Evolutionary conservation across 2,329 filamentous ascomycete genomes (phyloP).

Genomic region (Diaporthe sp.): DNA sequence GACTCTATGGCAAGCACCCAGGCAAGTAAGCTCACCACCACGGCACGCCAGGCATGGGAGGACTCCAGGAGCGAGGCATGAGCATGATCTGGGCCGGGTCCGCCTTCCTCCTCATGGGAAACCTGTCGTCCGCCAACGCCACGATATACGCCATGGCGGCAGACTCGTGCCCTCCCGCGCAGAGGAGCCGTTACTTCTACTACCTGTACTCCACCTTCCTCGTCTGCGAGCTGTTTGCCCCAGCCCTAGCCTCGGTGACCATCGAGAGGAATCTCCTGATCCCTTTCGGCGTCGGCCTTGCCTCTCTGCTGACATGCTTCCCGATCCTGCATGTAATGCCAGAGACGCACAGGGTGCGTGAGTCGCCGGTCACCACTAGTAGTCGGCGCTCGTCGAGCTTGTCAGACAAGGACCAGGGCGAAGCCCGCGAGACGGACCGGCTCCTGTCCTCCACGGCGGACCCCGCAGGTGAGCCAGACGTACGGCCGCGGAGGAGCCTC

Average conservation of each 20-base stretch:
- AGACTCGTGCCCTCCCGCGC: constrained; percentile 38
- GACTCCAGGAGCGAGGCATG: constrained; percentile 34
- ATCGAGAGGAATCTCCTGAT: constrained; percentile 37
- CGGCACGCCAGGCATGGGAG: constrained; percentile 29
- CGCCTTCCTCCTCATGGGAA: constrained; percentile 40
- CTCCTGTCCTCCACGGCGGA: constrained; percentile 6
- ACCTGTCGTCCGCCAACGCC: constrained; percentile 40
- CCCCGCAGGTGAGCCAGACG: background rate
- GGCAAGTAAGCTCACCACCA: constrained; percentile 5
- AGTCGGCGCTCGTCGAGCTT: constrained; percentile 20
- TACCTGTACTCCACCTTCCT: constrained; percentile 41
- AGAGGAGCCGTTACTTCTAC: constrained; percentile 41
- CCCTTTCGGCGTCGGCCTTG: constrained; percentile 38
- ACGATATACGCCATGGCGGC: constrained; percentile 41
- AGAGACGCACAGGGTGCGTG: constrained; percentile 34
- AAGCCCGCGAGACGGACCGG: constrained; percentile 36
- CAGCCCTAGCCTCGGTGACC: constrained; percentile 36
- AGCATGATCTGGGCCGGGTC: constrained; percentile 38
- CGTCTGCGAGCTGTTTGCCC: constrained; percentile 40
- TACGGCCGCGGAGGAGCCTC: constrained; percentile 3
- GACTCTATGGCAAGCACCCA: background rate
- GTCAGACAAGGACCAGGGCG: constrained; percentile 33
- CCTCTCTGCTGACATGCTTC: constrained; percentile 31
- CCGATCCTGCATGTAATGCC: constrained; percentile 36
- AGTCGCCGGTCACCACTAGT: no score